These are phyloP conservation scores for Aspergillus fijiensis DNA, from an alignment of 2,329 filamentous ascomycete genomes.

Conservation along the genomic window DNA sequence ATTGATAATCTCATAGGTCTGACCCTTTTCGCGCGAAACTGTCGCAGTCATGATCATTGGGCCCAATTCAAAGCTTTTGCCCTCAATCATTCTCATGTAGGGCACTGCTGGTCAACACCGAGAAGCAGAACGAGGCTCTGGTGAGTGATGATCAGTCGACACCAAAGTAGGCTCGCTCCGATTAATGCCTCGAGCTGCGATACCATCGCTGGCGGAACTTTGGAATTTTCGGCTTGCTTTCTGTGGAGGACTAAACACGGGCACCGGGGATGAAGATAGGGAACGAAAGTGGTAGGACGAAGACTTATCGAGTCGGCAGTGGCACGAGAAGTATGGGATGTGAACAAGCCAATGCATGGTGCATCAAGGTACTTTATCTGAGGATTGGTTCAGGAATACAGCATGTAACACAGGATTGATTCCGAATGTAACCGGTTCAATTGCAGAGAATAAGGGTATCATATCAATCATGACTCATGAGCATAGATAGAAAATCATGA, in stretches of 20 bases:
- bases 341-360: not conserved
- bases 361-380: not conserved
- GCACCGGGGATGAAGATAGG: not conserved
- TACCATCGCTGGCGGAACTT: not conserved
- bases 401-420: not conserved
- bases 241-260: not conserved
- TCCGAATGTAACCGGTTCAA: not conserved
- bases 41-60: not conserved
- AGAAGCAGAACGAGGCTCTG: not conserved
- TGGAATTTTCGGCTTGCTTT: not conserved
- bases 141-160: not conserved
- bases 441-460: conserved; percentile 9
- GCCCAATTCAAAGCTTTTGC: too few species aligned
- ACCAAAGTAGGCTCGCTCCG: not conserved
- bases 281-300: not conserved
- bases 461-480: conserved; percentile 10
- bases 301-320: not conserved
- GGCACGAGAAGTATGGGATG: not conserved
- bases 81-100: not conserved
- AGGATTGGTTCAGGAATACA: not conserved
- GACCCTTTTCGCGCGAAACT: not conserved
- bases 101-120: not conserved
- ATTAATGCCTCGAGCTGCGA: not conserved
- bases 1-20: not conserved
- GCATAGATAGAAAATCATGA: not conserved